Evolutionary conservation across 2,329 filamentous ascomycete genomes (phyloP).

Genomic region (Aspergillus sojae): DNA sequence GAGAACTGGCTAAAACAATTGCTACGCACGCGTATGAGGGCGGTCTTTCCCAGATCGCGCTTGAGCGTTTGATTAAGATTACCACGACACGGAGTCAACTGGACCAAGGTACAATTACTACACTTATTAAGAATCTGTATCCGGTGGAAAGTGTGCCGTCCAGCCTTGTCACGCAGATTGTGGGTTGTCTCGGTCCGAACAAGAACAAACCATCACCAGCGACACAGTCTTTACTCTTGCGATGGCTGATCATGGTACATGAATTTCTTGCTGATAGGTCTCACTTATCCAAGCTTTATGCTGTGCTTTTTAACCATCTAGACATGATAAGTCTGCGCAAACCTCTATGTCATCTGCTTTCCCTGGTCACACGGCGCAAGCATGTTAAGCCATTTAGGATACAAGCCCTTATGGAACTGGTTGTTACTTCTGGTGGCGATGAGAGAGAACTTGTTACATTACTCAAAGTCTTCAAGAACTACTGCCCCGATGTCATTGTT

Average conservation of each 20-base stretch:
- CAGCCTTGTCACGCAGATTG: conserved; percentile 64
- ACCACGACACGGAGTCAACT: conserved; percentile 68
- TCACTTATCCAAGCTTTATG: conserved; percentile 70
- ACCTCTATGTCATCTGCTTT: conserved; percentile 73
- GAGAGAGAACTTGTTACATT: conserved; percentile 75
- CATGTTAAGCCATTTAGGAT: conserved; percentile 85
- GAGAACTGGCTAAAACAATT: conserved; percentile 65
- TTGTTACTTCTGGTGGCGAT: conserved; percentile 58
- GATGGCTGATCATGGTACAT: conserved; percentile 78
- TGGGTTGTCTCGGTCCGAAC: conserved; percentile 76
- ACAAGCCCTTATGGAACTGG: conserved; percentile 64
- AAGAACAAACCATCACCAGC: conserved; percentile 71
- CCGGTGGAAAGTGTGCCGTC: conserved; percentile 67
- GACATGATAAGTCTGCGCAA: conserved; percentile 77
- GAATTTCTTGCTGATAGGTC: conserved; percentile 67
- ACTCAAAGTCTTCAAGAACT: conserved; percentile 83
- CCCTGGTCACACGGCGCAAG: conserved; percentile 75
- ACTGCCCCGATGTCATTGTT: conserved; percentile 85
- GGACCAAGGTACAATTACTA: conserved; percentile 73
- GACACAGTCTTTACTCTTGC: conserved; percentile 71
- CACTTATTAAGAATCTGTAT: conserved; percentile 74
- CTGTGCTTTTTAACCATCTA: conserved; percentile 77
- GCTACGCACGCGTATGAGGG: conserved; percentile 66
- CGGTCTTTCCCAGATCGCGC: conserved; percentile 64
- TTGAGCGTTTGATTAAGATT: conserved; percentile 67